Evolutionary conservation across 805 yeast genomes (phyloP), one percentile per base, ranked within the genome.

Genomic region (Metschnikowia dekortorum): DNA sequence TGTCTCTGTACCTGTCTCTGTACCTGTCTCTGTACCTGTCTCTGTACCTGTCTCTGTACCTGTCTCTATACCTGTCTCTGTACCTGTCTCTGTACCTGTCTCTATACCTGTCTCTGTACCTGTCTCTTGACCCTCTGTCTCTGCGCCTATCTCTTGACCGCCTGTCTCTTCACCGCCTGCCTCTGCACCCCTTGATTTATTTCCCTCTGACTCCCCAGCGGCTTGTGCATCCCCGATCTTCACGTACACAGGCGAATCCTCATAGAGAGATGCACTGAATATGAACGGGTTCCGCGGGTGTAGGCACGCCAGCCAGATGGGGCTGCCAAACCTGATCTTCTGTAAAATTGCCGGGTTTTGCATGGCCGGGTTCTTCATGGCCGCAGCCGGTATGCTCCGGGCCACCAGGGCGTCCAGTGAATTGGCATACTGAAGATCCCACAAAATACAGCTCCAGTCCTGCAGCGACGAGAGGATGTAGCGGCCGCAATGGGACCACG

Each of bases 381-480:
- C 13, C 34, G 7, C 34, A 22, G 22, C 22, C 22, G 22, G 22
- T 22, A 22, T 22, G 22, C 22, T 22, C 22, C 22, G 22, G 22
- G 22, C 22, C 1, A 22, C 22, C 22, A 22, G 36, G n/a, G 18
- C 11, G 6, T 45, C 18, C 14, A 31, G 45, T 18, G 28, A 35
- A 47, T 70, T 66, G 41, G 61, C 66, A 39, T 51, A 49, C 28
- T 65, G 55, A 53, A 91, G 66, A 67, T 89, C 96, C 96, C 97
- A 91, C 31, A 90, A 61, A 44, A 85, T 81, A 39, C 85, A 79
- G 46, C 75, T 76, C 94, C 96, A 90, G 64, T 92, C 97, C 58
- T 89, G 81, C 0, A 91, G 81, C 11, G 89, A 73, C 3, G 87
- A 75, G 3, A 91, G 68, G 1, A 91, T 58, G 58, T 79, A 88